Conservation (phyloP, 140 eudicot genomes). For the Anethum foeniculum region DNA sequence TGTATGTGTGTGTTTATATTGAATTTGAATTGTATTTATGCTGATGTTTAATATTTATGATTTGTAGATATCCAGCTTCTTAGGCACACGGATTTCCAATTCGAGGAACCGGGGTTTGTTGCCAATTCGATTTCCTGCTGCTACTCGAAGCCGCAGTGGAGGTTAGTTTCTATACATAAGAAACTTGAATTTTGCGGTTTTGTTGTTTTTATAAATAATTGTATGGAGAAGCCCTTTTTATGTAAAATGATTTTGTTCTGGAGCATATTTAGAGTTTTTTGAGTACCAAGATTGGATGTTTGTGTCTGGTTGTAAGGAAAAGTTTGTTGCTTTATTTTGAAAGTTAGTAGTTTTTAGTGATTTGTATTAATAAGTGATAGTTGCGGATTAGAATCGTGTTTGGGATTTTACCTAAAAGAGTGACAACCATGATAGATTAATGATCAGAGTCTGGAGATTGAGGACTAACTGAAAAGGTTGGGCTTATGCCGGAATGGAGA, state of each 20-base stretch:
- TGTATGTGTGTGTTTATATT: not conserved
- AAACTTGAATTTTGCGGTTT: not conserved
- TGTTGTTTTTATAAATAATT: not conserved
- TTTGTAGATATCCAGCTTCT: constrained; percentile 31
- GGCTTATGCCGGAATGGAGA: not conserved
- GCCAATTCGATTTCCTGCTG: constrained; percentile 15
- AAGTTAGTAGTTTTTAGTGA: not conserved
- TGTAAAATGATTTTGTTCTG: not conserved
- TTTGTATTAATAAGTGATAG: not conserved
- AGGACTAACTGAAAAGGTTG: not conserved
- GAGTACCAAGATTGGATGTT: not conserved
- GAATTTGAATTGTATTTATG: not conserved
- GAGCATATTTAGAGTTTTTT: not conserved
- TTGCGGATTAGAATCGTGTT: not conserved
- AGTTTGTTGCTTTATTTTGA: not conserved
- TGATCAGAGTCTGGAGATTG: not conserved
- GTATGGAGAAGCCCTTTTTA: not conserved
- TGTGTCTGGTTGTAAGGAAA: not conserved
- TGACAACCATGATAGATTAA: not conserved
- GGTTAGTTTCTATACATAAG: constrained; percentile 18
- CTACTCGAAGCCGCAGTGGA: constrained; percentile 10
- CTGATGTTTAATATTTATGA: not conserved
- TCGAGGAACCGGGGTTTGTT: constrained; percentile 19
- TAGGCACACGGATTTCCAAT: constrained; percentile 25
- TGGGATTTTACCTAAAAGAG: not conserved